phyloP scores from a whole-genome alignment of 768 basidiomycete genomes.

The Termitomyces sp. region DNA sequence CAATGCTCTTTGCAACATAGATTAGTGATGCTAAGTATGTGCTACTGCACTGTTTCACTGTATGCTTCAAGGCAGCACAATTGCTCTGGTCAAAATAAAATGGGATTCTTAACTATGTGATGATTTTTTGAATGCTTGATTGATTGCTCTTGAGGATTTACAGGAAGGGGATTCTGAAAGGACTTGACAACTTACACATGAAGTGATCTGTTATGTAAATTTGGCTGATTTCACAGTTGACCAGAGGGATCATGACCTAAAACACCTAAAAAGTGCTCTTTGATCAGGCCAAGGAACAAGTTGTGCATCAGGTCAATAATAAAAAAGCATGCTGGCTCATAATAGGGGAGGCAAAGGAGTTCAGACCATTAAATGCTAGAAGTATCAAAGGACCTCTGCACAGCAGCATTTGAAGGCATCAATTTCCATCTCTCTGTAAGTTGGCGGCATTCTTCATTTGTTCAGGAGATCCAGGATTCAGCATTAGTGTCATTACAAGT shows the following conservation, averaged over 20 bases:
- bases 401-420: too few species aligned
- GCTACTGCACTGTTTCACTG: background rate
- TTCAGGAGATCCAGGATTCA: too few species aligned
- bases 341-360: too few species aligned
- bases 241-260: slow-evolving; percentile 8
- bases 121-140: background rate
- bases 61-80: background rate
- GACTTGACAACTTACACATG: background rate
- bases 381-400: too few species aligned
- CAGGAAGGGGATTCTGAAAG: background rate
- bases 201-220: background rate
- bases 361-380: too few species aligned
- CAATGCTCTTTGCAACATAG: too few species aligned
- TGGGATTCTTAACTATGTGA: background rate
- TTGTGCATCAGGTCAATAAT: too few species aligned
- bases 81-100: background rate
- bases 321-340: too few species aligned
- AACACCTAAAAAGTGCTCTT: slow-evolving; percentile 12
- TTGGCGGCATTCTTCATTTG: too few species aligned
- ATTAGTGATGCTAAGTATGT: background rate
- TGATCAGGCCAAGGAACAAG: too few species aligned
- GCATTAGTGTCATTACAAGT: too few species aligned
- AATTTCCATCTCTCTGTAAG: too few species aligned
- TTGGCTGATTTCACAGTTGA: background rate
- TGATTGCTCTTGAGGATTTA: background rate